phyloP scores from a whole-genome alignment of 805 yeast species.

The Hyphopichia homilentoma region DNA sequence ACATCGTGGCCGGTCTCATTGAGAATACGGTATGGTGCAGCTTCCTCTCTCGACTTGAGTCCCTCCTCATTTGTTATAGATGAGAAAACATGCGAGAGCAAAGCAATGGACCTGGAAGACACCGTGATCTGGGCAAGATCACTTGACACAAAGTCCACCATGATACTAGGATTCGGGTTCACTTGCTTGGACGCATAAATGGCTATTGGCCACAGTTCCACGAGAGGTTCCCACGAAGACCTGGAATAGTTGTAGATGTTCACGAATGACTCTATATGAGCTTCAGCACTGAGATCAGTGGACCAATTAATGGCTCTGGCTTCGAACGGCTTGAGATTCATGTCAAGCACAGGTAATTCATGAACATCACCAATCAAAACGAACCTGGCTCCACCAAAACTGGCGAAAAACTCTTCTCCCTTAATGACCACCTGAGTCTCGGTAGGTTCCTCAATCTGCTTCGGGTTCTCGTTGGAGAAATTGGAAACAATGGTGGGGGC shows the following conservation, averaged over 20 bases:
- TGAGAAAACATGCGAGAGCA: constrained; percentile 64
- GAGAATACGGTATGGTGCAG: constrained; percentile 73
- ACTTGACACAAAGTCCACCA: constrained; percentile 71
- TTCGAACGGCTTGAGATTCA: constrained; percentile 67
- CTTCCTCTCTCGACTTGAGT: constrained; percentile 67
- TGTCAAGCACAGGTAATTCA: constrained; percentile 82
- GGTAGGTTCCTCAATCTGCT: constrained; percentile 8
- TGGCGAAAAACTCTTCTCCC: constrained; percentile 65
- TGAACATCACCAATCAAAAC: constrained; percentile 88
- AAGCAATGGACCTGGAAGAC: constrained; percentile 76
- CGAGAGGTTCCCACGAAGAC: constrained; percentile 91
- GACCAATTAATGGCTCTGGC: constrained; percentile 80
- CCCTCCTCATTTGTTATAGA: constrained; percentile 52
- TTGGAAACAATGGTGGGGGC: constrained; percentile 65
- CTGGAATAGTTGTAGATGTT: constrained; percentile 85
- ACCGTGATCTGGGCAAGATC: constrained; percentile 75
- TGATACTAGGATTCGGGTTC: constrained; percentile 45
- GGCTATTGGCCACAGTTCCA: constrained; percentile 84
- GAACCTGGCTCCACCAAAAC: constrained; percentile 71
- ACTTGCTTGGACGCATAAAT: constrained; percentile 56
- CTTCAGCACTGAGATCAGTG: constrained; percentile 67
- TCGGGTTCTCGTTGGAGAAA: constrained; percentile 32
- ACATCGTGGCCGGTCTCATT: constrained; percentile 85
- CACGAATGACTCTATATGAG: constrained; percentile 59
- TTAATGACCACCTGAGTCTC: constrained; percentile 45